Evolutionary conservation across 148 eudicot species (phyloP), one percentile per base, ranked within the genome.

Genomic region (Cornus suecica): DNA sequence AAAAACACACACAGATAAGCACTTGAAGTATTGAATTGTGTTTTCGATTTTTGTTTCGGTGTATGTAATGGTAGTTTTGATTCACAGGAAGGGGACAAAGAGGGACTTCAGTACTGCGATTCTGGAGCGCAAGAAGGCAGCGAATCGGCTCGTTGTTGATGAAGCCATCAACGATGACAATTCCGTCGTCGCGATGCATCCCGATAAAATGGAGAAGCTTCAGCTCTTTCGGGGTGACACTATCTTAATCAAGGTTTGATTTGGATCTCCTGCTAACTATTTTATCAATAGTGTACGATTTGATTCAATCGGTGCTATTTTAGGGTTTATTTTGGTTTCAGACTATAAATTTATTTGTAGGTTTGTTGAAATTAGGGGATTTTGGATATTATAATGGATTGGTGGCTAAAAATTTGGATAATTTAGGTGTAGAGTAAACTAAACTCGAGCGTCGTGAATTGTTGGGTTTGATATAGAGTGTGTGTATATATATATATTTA

Each of bases 211-310:
- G 97, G 97, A 92, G 76, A 92, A 90, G 81, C 94, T 92, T 37
- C 91, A 90, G 87, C 87, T 90, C 27, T 92, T 90, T 67, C 90
- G 97, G 7, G 97, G 97, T 3, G 97, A 92, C 69, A 92, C 97
- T 0, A 88, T 92, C 68, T 66, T 92, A 8, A 75, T 92, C 72
- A 92, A 92, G 94, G 97, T 92, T 77, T 48, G 24, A 20, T 71
- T 15, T 69, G 32, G 20, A 31, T 28, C 13, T 22, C 11, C 13
- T 41, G 20, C 7, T 42, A 0, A 37, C 2, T 0, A 32, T 69
- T 73, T 10, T 60, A 1, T 56, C 22, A 28, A 28, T 62, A 7
- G 64, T 42, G 32, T 68, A 48, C 24, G 56, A 18, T 70, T 76
- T 68, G 8, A 2, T 16, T 69, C 23, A 14, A 69, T 71, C 25